Evolutionary conservation across 306 rosid species (phyloP), one percentile per base, ranked within the genome.

Genomic region (Trifolium dubium): DNA sequence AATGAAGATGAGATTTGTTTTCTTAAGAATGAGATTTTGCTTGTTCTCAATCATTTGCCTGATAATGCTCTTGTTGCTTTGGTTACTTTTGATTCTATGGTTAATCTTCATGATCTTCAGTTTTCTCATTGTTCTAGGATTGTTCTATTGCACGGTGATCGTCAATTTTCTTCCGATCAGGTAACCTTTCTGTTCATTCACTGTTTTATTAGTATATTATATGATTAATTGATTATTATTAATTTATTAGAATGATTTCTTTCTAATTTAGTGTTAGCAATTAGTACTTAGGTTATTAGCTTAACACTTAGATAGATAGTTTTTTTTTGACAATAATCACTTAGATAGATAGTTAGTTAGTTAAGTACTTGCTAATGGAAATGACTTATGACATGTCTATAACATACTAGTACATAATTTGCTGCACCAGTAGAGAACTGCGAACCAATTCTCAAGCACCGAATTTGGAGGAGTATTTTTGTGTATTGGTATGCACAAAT

Each of bases 71-170:
- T 86, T 40, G 97, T 93, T 53, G 87, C 86, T 1, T 50, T 93
- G 76, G 30, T 93, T 29, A 82, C 92, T 3, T 93, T 90, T 79
- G 96, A 93, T 71, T 93, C 96, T 0, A 89, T 89, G 93, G 97
- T 89, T 55, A 82, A 78, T 40, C 86, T 93, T 61, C 85, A 90
- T 54, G 90, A 93, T 82, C 87, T 90, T 43, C 81, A 80, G 9
- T 83, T 79, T 75, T 74, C 88, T 1, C 93, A 89, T 64, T 90
- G 90, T 64, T 86, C 90, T 10, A 86, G 87, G 55, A 84, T 83
- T 11, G 74, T 85, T 30, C 4, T 89, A 59, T 73, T 93, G 69
- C 86, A 86, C 67, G 93, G 96, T 4, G 77, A 85, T 6, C 85
- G 96, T 5, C 87, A 86, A 80, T 75, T 86, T 40, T 83, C 93